Evolutionary conservation across 2,329 filamentous ascomycete genomes (phyloP).

Genomic region (Epichloe coenophiala): DNA sequence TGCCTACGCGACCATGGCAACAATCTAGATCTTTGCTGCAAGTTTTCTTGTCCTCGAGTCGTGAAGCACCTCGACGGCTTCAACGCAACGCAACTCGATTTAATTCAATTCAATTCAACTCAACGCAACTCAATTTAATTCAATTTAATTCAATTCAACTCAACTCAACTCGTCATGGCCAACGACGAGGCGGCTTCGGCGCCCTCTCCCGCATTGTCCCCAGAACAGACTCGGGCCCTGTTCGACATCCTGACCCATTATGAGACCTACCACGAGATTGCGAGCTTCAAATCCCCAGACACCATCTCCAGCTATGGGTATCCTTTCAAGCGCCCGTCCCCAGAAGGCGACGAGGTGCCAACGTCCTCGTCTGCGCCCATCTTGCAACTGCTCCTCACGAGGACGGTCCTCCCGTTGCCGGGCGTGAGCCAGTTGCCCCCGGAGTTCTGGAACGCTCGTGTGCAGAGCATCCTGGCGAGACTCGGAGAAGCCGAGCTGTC

Average conservation of each 20-base stretch:
- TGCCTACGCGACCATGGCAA: too few relatives aligned
- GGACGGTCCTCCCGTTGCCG: slow-evolving; percentile 51
- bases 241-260: slow-evolving; percentile 47
- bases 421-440: slow-evolving; percentile 50
- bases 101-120: too few relatives aligned
- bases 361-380: slow-evolving; percentile 43
- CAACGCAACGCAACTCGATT: too few relatives aligned
- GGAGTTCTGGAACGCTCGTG: slow-evolving; percentile 51
- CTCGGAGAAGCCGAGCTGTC: slow-evolving; percentile 57
- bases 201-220: not conserved
- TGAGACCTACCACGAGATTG: slow-evolving; percentile 54
- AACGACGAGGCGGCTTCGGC: not conserved
- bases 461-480: slow-evolving; percentile 45
- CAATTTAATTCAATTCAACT: not conserved
- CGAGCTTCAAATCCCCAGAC: slow-evolving; percentile 52
- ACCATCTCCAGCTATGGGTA: slow-evolving; percentile 56
- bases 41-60: too few relatives aligned
- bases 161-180: not conserved
- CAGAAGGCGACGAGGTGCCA: slow-evolving; percentile 10
- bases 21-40: too few relatives aligned
- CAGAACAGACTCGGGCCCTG: slow-evolving; percentile 35
- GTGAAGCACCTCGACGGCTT: too few relatives aligned
- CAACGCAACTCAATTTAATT: too few relatives aligned
- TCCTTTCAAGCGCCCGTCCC: slow-evolving; percentile 38
- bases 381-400: slow-evolving; percentile 53